Conservation (phyloP, 139 green algal genomes). For the Chlorella sp. region DNA sequence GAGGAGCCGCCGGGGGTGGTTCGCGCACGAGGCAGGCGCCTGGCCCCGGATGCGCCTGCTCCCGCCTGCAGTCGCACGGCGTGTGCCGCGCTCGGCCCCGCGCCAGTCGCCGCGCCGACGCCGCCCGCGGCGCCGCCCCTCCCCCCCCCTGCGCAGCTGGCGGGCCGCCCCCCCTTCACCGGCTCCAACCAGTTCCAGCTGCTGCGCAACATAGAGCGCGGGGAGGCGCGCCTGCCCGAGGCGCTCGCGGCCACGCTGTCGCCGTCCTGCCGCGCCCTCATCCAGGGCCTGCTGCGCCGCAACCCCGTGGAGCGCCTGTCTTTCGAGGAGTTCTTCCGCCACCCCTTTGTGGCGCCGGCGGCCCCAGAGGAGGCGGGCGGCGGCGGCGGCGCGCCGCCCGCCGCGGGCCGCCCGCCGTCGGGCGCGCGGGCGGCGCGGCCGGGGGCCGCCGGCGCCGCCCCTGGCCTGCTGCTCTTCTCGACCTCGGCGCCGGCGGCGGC, state of each 20-base stretch:
- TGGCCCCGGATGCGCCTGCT: too few relatives aligned
- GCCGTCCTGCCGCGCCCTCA: conserved; percentile 57
- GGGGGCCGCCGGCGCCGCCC: not conserved
- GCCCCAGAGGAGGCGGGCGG: conserved; percentile 12
- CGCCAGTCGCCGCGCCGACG: too few relatives aligned
- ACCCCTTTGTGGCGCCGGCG: conserved; percentile 77
- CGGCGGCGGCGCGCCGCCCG: not conserved
- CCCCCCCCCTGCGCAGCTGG: conserved; percentile 15
- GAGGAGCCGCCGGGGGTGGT: too few relatives aligned
- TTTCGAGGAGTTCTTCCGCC: conserved; percentile 94
- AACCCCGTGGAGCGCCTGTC: conserved; percentile 89
- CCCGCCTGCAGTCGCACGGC: too few relatives aligned
- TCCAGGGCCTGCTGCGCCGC: conserved; percentile 79
- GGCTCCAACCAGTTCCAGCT: conserved; percentile 92
- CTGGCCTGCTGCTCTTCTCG: conserved; percentile 1
- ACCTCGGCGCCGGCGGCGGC: conserved; percentile 5
- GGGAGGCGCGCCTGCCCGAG: conserved; percentile 71
- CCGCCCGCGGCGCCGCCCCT: too few relatives aligned
- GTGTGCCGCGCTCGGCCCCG: too few relatives aligned
- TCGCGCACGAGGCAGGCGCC: too few relatives aligned
- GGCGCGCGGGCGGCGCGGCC: not conserved
- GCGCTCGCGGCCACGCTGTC: conserved; percentile 59
- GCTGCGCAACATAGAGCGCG: conserved; percentile 89
- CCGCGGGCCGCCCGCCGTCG: not conserved
- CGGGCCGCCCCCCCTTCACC: conserved; percentile 81